Evolutionary conservation across 257 asterid genomes (phyloP).

Genomic region (Fraxinus americana): DNA sequence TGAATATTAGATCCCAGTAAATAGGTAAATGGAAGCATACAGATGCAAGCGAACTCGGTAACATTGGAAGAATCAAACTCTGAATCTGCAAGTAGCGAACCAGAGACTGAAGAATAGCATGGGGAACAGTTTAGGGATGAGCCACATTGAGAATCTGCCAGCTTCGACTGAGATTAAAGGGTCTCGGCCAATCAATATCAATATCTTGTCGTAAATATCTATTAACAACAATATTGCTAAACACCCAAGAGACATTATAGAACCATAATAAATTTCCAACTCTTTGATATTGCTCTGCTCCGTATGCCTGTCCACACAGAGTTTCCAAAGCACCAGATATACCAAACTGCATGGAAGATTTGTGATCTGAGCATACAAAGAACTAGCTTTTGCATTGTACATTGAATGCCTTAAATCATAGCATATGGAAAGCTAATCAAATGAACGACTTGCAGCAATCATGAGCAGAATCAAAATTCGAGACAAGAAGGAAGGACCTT

Average conservation of each 20-base stretch:
- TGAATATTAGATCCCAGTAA: slow-evolving; percentile 46
- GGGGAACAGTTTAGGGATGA: slow-evolving; percentile 41
- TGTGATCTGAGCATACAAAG: no score
- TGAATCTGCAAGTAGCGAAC: slow-evolving; percentile 45
- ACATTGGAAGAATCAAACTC: slow-evolving; percentile 47
- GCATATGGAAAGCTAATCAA: not conserved
- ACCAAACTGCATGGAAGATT: slow-evolving; percentile 31
- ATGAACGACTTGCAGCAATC: not conserved
- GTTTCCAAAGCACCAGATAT: slow-evolving; percentile 54
- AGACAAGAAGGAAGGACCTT: slow-evolving; percentile 12
- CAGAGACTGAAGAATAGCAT: slow-evolving; percentile 42
- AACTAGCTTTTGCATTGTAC: no score
- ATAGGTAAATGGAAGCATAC: slow-evolving; percentile 30
- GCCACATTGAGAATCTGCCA: slow-evolving; percentile 32
- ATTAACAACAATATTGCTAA: slow-evolving; percentile 36
- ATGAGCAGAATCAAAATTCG: not conserved
- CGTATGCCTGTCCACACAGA: slow-evolving; percentile 41
- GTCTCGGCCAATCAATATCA: slow-evolving; percentile 43
- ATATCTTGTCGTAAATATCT: slow-evolving; percentile 38
- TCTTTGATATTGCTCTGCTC: slow-evolving; percentile 35
- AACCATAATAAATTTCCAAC: slow-evolving; percentile 35
- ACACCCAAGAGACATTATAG: slow-evolving; percentile 36
- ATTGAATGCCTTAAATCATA: no score
- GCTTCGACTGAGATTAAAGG: slow-evolving; percentile 45
- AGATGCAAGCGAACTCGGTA: slow-evolving; percentile 30